phyloP scores from a whole-genome alignment of 2,329 filamentous ascomycete species.

The Rutstroemia sp. region DNA sequence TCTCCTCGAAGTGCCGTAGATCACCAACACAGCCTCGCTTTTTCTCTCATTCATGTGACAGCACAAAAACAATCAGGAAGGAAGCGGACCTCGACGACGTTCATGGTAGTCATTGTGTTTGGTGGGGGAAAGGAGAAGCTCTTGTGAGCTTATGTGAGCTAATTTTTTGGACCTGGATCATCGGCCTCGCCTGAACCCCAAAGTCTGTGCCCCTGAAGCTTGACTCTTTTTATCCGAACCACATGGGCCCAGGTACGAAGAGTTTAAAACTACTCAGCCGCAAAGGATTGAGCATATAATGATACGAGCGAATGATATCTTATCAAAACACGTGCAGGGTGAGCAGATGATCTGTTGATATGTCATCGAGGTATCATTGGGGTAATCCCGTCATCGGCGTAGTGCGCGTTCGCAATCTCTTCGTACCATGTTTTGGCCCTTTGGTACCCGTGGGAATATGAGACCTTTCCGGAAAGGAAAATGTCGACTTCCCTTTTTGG shows the following conservation, averaged over 20 bases:
- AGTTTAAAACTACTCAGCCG: constrained; percentile 1
- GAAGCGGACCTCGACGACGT: not conserved
- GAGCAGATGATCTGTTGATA: not conserved
- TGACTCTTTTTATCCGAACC: not conserved
- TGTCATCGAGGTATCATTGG: not conserved
- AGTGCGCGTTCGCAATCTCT: not conserved
- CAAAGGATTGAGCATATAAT: constrained; percentile 2
- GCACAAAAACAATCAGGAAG: not conserved
- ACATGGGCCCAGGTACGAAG: not conserved
- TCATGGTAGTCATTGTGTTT: too few relatives aligned
- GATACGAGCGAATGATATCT: not conserved
- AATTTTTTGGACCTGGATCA: not conserved
- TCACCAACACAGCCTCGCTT: not conserved
- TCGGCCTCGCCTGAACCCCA: not conserved
- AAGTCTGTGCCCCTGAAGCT: not conserved
- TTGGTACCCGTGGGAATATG: too few relatives aligned
- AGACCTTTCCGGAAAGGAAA: too few relatives aligned
- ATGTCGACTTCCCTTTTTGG: too few relatives aligned
- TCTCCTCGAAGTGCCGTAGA: not conserved
- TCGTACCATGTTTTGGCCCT: not conserved
- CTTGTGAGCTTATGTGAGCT: not conserved
- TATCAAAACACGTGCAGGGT: not conserved
- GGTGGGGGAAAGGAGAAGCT: too few relatives aligned
- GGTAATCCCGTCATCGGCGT: not conserved
- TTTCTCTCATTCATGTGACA: not conserved